A percentile compares a stretch with the other conserved stretches of the same genome.
phyloP scores from a whole-genome alignment of 192 early-diverging fungal species.

The Backusella australiensis region DNA sequence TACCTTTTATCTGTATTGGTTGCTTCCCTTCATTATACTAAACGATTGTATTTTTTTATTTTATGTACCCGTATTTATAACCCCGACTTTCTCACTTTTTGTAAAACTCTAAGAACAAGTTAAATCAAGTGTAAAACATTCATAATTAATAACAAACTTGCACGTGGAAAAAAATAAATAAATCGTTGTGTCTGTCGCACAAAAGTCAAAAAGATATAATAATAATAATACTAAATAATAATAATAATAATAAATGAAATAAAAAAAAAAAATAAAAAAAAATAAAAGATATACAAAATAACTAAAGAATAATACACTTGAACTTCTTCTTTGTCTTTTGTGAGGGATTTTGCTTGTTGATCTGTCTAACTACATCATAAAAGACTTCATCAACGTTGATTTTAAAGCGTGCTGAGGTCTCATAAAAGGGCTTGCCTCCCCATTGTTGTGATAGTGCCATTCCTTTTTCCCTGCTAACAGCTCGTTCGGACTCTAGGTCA shows the following conservation, averaged over 20 bases:
- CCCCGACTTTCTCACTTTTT: too few species aligned
- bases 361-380: slow-evolving; percentile 87
- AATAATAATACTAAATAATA: background rate
- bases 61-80: too few species aligned
- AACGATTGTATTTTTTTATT: too few species aligned
- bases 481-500: slow-evolving; percentile 76
- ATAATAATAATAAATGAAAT: background rate
- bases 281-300: background rate
- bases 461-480: slow-evolving; percentile 67
- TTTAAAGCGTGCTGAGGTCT: slow-evolving; percentile 84
- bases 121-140: background rate
- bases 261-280: background rate
- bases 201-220: slow-evolving; percentile 4
- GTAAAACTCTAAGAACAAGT: background rate
- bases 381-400: slow-evolving; percentile 93
- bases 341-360: slow-evolving; percentile 77
- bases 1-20: too few species aligned
- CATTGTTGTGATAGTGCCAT: slow-evolving; percentile 59
- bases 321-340: slow-evolving; percentile 47
- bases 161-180: slow-evolving; percentile 8
- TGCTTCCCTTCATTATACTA: too few species aligned
- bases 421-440: slow-evolving; percentile 74
- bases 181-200: background rate
- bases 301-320: slow-evolving; percentile 33
- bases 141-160: background rate